Percentiles rank a stretch among this genome's conserved stretches.
Conservation (phyloP, 2,329 filamentous ascomycete genomes). For the Cladosporium phlei region DNA sequence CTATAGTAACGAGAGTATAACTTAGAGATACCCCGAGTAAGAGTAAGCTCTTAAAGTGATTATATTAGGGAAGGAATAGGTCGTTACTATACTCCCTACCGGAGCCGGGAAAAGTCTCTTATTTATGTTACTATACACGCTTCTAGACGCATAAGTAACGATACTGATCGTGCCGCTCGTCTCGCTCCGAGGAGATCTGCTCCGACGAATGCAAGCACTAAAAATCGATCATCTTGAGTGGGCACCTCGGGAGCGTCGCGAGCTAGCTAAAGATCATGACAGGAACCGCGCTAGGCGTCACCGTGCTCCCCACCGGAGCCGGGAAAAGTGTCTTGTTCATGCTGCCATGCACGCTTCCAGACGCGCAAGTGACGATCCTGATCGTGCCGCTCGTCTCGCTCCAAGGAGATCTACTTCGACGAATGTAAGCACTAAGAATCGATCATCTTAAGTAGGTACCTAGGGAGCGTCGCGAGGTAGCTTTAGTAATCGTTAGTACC, state of each 20-base stretch:
- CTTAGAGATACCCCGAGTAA: conserved; percentile 15
- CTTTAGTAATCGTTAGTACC: no score
- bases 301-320: conserved; percentile 23
- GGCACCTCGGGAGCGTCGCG: background rate
- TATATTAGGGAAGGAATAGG: conserved; percentile 17
- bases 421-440: conserved; percentile 8
- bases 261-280: background rate
- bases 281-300: background rate
- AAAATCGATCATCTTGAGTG: background rate
- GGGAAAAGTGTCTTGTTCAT: conserved; percentile 29
- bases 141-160: conserved; percentile 11
- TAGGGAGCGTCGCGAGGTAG: no score
- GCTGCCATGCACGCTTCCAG: conserved; percentile 19
- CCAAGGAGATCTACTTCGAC: conserved; percentile 12
- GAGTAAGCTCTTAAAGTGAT: conserved; percentile 22
- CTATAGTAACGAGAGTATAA: conserved; percentile 2
- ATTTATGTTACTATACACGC: conserved; percentile 27
- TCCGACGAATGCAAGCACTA: no score
- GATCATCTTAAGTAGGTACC: no score
- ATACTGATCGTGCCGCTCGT: conserved; percentile 25
- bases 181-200: conserved; percentile 17
- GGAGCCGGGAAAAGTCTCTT: conserved; percentile 27
- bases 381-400: conserved; percentile 24
- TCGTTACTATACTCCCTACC: conserved; percentile 21
- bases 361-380: conserved; percentile 17